Percentiles rank a stretch among this genome's conserved stretches.
Conservation (phyloP, 345 rosid genomes). For the Diplotaxis tenuifolia region DNA sequence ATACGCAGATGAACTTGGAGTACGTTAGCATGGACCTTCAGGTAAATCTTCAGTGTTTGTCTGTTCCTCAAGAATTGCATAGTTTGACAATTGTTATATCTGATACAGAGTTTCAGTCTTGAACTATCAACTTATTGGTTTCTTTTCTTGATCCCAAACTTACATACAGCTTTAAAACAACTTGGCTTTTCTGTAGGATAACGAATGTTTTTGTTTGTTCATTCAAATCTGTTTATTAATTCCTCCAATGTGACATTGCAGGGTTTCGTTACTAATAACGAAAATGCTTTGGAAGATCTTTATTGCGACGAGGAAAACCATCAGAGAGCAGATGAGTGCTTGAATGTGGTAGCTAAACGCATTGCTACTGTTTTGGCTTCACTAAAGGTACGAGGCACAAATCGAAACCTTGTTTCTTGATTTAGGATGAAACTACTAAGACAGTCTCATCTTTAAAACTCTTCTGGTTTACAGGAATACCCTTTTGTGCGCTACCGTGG, state of each 20-base stretch:
- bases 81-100: neutral
- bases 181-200: neutral
- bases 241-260: slow-evolving; percentile 21
- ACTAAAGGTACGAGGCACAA: slow-evolving; percentile 56
- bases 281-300: slow-evolving; percentile 85
- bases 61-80: neutral
- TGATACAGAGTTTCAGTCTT: slow-evolving; percentile 5
- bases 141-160: slow-evolving; percentile 7
- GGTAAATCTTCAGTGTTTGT: slow-evolving; percentile 42
- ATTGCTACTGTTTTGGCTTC: slow-evolving; percentile 96
- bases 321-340: slow-evolving; percentile 72
- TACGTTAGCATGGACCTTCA: slow-evolving; percentile 86
- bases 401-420: slow-evolving; percentile 21
- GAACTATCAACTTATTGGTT: slow-evolving; percentile 1
- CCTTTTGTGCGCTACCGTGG: slow-evolving; percentile 90
- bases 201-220: neutral
- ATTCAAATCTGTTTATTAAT: neutral
- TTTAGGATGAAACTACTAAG: slow-evolving; percentile 17
- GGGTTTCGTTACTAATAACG: slow-evolving; percentile 85
- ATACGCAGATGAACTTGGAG: slow-evolving; percentile 97
- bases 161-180: neutral
- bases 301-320: slow-evolving; percentile 75
- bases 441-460: neutral
- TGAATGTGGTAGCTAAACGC: slow-evolving; percentile 87
- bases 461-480: slow-evolving; percentile 63